Conservation (phyloP, 495 filamentous ascomycete genomes). For the Aspergillus cristatus region DNA sequence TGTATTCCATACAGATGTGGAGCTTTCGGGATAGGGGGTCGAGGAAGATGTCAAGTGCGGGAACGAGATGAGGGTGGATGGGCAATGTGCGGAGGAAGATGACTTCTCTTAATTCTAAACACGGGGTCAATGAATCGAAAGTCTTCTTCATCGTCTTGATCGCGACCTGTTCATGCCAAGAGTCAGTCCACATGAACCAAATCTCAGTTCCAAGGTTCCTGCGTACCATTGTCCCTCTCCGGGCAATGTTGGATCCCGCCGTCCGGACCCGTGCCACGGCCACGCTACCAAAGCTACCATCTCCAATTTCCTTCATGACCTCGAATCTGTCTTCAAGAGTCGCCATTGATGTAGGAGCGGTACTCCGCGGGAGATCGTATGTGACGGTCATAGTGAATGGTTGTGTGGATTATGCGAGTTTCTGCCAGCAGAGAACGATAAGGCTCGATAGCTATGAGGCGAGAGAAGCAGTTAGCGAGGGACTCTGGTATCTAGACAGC, state of each 20-base stretch:
- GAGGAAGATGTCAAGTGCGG: constrained; percentile 96
- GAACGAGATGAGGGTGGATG: constrained; percentile 81
- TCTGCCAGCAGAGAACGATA: constrained; percentile 39
- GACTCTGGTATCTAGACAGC: constrained; percentile 1
- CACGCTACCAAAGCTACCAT: constrained; percentile 97
- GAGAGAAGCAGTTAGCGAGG: neutral
- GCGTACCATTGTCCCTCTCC: constrained; percentile 86
- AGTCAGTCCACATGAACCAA: constrained; percentile 13
- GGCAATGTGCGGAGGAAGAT: constrained; percentile 90
- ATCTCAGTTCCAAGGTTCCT: neutral
- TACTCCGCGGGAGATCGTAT: constrained; percentile 52
- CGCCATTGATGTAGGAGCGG: constrained; percentile 39
- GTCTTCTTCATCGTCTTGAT: constrained; percentile 99
- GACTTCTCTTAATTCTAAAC: constrained; percentile 88
- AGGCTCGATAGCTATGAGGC: constrained; percentile 8
- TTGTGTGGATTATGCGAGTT: constrained; percentile 14
- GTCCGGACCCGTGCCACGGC: constrained; percentile 83
- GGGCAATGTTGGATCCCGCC: constrained; percentile 79
- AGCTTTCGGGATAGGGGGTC: constrained; percentile 92
- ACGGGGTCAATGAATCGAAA: constrained; percentile 83
- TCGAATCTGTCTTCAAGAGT: constrained; percentile 83
- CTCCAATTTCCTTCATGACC: constrained; percentile 93
- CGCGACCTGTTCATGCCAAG: constrained; percentile 57
- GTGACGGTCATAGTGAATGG: constrained; percentile 55
- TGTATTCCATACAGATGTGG: constrained; percentile 98